Conservation (phyloP, 2,329 filamentous ascomycete genomes). For the Botryosphaeria agaves region DNA sequence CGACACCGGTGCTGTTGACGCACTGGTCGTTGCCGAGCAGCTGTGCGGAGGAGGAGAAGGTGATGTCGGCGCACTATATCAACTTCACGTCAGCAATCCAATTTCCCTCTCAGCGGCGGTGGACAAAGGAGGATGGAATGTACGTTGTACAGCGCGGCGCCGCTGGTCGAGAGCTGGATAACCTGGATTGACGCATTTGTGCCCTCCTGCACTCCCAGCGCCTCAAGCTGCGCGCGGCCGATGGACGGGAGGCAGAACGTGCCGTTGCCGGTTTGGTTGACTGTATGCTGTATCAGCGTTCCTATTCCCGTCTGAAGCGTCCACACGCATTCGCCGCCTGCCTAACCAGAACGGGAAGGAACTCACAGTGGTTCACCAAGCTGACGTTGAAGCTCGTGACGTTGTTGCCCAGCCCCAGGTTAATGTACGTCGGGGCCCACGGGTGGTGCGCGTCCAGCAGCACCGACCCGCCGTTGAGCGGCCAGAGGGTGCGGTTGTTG, state of each 20-base stretch:
- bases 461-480: conserved; percentile 24
- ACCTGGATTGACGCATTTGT: conserved; percentile 26
- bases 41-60: conserved; percentile 20
- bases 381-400: conserved; percentile 27
- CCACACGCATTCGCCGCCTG: too few species aligned
- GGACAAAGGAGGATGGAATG: too few species aligned
- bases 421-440: conserved; percentile 28
- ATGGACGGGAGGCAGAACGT: conserved; percentile 27
- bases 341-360: too few species aligned
- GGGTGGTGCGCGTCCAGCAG: conserved; percentile 22
- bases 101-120: neutral
- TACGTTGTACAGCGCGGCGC: conserved; percentile 26
- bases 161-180: conserved; percentile 22
- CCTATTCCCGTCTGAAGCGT: too few species aligned
- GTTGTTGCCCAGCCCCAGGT: conserved; percentile 23
- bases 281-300: too few species aligned
- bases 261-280: conserved; percentile 32
- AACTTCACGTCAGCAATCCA: neutral
- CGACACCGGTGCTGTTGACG: conserved; percentile 21
- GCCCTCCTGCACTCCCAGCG: conserved; percentile 11
- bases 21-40: conserved; percentile 19
- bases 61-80: conserved; percentile 24
- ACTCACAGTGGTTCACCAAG: conserved; percentile 21
- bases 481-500: conserved; percentile 29
- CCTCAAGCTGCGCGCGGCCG: conserved; percentile 10